Base-by-base conservation (phyloP, 176 grass and related monocot genomes). In the Pontederia paniculata region DNA sequence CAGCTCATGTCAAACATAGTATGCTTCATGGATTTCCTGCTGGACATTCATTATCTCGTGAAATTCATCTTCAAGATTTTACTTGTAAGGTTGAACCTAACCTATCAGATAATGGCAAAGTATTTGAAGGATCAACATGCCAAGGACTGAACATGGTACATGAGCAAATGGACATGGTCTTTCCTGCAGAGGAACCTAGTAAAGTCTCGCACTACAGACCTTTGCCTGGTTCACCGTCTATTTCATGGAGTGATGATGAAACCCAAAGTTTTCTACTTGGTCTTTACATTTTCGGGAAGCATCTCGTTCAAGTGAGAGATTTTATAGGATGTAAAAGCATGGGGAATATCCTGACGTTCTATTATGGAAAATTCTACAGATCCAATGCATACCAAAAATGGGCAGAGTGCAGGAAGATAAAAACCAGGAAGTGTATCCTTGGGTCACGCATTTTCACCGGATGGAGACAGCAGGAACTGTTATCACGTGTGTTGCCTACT, bases 201-300 rank as follows among this genome's bases (percentile, higher is more conserved):
- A 76, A 71, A 78, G 61, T 57, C 17, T 23, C 71, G 44, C 28
- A 58, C 60, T 63, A 70, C 19, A 73, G 49, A 76, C 80, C 75
- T 13, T 70, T 90, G 59, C 90, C 90, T 72, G 56, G 56, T 76
- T 75, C 57, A 67, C 42, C 76, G 55, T 48, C 44, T 46, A 63
- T 46, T 8, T 19, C 73, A 54, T 96, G 90, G 90, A 86, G 54
- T 73, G 74, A 83, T 55, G 59, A 53, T 62, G 82, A 89, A 21
- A 49, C 9, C 57, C 68, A 76, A 21, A 67, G 65, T 17, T 96
- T 96, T 54, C 71, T 96, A 46, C 90, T 96, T 63, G 85, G 85
- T 9, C 78, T 96, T 23, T 96, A 89, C 47, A 83, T 86, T 77
- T 96, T 96, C n/a, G 82, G 82, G 54, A 96, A 96, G 76, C 77